Conservation (phyloP, 164 flowering plant species). For the Magnolia officinalis region DNA sequence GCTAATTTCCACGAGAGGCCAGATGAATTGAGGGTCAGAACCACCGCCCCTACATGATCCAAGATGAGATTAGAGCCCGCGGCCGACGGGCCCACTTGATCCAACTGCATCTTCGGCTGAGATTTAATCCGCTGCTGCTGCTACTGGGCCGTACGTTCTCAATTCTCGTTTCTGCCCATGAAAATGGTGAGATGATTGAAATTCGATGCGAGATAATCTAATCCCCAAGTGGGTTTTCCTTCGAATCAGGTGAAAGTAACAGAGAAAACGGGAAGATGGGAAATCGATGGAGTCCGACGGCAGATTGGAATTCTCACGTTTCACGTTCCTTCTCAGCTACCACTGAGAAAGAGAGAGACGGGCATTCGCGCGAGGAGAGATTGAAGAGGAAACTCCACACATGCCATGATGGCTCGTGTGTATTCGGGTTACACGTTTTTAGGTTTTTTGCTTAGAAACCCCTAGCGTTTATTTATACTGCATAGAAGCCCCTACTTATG, state of each 20-base stretch:
- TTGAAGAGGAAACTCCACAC: too few relatives aligned
- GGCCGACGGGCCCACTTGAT: constrained; percentile 10
- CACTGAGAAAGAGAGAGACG: neutral
- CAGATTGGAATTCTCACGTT: neutral
- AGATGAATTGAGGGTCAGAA: constrained; percentile 45
- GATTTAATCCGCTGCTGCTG: constrained; percentile 9
- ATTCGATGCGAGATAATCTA: too few relatives aligned
- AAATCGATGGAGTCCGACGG: neutral
- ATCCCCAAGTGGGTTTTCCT: too few relatives aligned
- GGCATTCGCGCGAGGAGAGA: too few relatives aligned
- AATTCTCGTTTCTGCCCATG: too few relatives aligned
- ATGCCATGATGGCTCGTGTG: too few relatives aligned
- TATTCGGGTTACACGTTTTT: too few relatives aligned
- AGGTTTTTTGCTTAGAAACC: too few relatives aligned
- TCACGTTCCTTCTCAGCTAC: neutral
- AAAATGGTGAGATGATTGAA: too few relatives aligned
- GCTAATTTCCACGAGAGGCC: constrained; percentile 66
- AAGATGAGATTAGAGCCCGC: constrained; percentile 43
- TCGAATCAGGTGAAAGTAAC: too few relatives aligned
- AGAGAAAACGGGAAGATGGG: neutral
- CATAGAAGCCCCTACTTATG: too few relatives aligned
- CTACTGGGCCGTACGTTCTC: neutral
- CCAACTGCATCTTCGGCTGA: constrained; percentile 7
- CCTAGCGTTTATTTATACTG: too few relatives aligned
- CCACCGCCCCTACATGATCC: constrained; percentile 71